Evolutionary conservation across 192 early-diverging fungal species (phyloP).

Genomic region (Coemansia erecta): DNA sequence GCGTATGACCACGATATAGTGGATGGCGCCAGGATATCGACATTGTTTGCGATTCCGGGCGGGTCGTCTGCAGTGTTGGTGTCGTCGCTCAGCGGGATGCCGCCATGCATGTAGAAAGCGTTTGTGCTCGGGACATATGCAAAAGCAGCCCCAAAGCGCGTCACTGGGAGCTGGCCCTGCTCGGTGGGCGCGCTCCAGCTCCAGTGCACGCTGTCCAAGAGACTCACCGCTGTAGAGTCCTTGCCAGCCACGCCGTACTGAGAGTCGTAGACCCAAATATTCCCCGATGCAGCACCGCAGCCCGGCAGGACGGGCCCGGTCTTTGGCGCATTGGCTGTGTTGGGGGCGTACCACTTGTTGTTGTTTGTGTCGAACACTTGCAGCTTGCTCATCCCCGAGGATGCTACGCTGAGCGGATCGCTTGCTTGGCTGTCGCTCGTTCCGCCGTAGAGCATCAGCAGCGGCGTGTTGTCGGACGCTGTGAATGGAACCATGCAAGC

Average conservation of each 20-base stretch:
- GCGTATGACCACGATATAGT: slow-evolving; percentile 60
- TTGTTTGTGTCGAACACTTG: slow-evolving; percentile 44
- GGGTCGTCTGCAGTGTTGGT: slow-evolving; percentile 30
- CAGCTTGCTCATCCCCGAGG: slow-evolving; percentile 23
- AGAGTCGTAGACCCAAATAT: slow-evolving; percentile 40
- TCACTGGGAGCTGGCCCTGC: slow-evolving; percentile 40
- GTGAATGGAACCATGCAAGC: slow-evolving; percentile 50
- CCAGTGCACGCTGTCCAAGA: slow-evolving; percentile 53
- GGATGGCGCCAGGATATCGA: slow-evolving; percentile 50
- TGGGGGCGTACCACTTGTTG: slow-evolving; percentile 47
- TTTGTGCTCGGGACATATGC: slow-evolving; percentile 26
- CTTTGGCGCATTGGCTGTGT: slow-evolving; percentile 37
- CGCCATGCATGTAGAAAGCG: slow-evolving; percentile 52
- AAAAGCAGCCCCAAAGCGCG: slow-evolving; percentile 42
- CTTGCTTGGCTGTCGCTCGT: slow-evolving; percentile 22
- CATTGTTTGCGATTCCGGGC: slow-evolving; percentile 41
- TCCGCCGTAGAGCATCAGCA: slow-evolving; percentile 53
- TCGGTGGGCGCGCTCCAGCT: slow-evolving; percentile 50
- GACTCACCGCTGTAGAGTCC: slow-evolving; percentile 26
- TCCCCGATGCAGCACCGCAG: slow-evolving; percentile 37
- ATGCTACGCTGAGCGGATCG: slow-evolving; percentile 30
- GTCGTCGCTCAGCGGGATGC: slow-evolving; percentile 29
- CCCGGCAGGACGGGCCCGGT: slow-evolving; percentile 41
- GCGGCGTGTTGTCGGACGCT: slow-evolving; percentile 28
- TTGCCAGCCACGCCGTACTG: slow-evolving; percentile 23